Conservation (phyloP, 2,329 filamentous ascomycete genomes). For the Fusarium sulawesiense region DNA sequence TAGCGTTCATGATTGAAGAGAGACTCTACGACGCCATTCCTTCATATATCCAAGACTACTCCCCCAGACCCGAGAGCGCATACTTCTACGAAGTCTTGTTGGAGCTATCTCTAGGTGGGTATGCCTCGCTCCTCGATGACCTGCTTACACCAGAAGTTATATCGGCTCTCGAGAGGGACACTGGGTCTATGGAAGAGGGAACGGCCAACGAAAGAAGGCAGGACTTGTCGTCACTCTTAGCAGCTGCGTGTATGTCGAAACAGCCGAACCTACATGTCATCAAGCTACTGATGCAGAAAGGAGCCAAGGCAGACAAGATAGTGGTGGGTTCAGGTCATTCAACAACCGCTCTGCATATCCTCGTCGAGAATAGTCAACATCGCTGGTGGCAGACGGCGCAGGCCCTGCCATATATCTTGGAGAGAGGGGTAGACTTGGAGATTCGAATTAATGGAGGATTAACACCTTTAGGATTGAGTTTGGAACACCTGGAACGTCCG, state of each 20-base stretch:
- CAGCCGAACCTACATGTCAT: not conserved
- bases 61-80: too few relatives aligned
- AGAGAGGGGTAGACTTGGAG: not conserved
- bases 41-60: too few relatives aligned
- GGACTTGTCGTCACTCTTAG: not conserved
- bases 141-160: not conserved
- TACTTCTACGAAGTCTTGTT: too few relatives aligned
- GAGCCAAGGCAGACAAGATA: accelerated
- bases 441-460: accelerated
- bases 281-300: not conserved
- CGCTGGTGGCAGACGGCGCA: not conserved
- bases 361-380: not conserved
- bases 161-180: accelerated
- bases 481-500: accelerated
- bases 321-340: too few relatives aligned
- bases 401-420: not conserved
- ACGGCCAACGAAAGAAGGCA: accelerated
- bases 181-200: too few relatives aligned
- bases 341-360: not conserved
- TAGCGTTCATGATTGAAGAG: too few relatives aligned
- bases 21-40: too few relatives aligned
- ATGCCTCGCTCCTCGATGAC: not conserved
- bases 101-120: too few relatives aligned
- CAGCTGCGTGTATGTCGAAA: not conserved
- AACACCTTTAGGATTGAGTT: not conserved